Percentiles rank a stretch among this genome's conserved stretches.
phyloP scores from a whole-genome alignment of 352 stramenopile species.

The Elongisporangium undulatum region DNA sequence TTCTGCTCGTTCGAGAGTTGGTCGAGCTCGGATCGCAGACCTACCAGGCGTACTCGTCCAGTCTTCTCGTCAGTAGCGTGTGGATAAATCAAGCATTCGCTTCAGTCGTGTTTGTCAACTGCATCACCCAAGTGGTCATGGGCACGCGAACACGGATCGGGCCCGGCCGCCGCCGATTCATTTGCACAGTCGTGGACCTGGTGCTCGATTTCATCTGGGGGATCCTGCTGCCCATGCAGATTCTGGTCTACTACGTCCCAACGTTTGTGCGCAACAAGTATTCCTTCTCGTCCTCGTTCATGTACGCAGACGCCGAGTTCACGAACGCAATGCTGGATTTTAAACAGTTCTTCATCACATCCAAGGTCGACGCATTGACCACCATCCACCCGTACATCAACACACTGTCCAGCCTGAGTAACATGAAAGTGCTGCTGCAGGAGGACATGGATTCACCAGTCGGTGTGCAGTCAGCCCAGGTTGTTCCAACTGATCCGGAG shows the following conservation, averaged over 20 bases:
- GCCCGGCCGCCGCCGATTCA: conserved; percentile 14
- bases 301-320: conserved; percentile 21
- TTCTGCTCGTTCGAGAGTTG: conserved; percentile 19
- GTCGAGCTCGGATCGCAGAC: conserved; percentile 21
- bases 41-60: conserved; percentile 21
- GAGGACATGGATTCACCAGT: conserved; percentile 20
- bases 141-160: conserved; percentile 13
- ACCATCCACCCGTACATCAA: conserved; percentile 24
- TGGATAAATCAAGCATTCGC: conserved; percentile 30
- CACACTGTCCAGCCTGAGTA: conserved; percentile 21
- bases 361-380: conserved; percentile 18
- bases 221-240: conserved; percentile 15
- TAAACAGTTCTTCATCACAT: conserved; percentile 32
- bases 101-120: conserved; percentile 27
- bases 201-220: conserved; percentile 26
- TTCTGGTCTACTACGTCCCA: conserved; percentile 24
- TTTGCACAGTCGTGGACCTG: conserved; percentile 19
- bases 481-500: too few species aligned
- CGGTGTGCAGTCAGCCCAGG: background rate
- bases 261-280: conserved; percentile 16
- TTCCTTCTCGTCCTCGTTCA: conserved; percentile 15
- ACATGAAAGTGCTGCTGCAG: conserved; percentile 24
- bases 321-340: conserved; percentile 24
- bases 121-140: conserved; percentile 19
- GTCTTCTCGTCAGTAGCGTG: conserved; percentile 21